Evolutionary conservation across 2,329 filamentous ascomycete species (phyloP).

Genomic region (Fusarium staphyleae): DNA sequence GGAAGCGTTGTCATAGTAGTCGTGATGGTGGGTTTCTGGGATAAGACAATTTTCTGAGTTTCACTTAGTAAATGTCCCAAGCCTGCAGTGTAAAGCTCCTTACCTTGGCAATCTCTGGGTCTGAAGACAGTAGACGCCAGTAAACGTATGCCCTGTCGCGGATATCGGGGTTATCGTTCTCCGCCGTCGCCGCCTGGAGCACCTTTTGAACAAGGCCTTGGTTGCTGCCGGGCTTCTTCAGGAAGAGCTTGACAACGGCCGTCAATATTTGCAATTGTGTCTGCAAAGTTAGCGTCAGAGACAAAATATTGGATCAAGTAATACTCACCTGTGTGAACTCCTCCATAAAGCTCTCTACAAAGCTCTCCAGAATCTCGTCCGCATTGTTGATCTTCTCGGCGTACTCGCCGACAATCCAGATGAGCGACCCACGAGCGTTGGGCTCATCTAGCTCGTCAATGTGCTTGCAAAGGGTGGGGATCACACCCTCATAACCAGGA

Average conservation of each 20-base stretch:
- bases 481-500: constrained; percentile 96
- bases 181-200: constrained; percentile 87
- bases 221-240: constrained; percentile 93
- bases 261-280: constrained; percentile 98
- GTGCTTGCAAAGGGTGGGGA: constrained; percentile 92
- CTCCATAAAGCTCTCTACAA: constrained; percentile 93
- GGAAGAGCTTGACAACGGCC: constrained; percentile 94
- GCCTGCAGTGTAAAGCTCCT: constrained; percentile 18
- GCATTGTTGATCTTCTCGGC: constrained; percentile 99
- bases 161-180: constrained; percentile 98
- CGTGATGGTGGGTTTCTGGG: constrained; percentile 91
- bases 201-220: constrained; percentile 94
- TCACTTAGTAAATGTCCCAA: constrained; percentile 1
- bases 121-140: constrained; percentile 93
- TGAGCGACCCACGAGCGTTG: constrained; percentile 85
- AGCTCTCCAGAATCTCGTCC: constrained; percentile 89
- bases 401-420: constrained; percentile 99
- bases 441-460: constrained; percentile 98
- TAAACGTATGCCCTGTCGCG: constrained; percentile 97
- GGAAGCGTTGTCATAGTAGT: constrained; percentile 93
- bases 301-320: neutral
- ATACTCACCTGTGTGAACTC: constrained; percentile 86
- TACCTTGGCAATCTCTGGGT: constrained; percentile 88
- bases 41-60: constrained; percentile 78
- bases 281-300: constrained; percentile 52